A percentile compares a stretch with the other conserved stretches of the same genome.
These are phyloP conservation scores for Phytopythium helicoides DNA, from an alignment of 352 stramenopile genomes.

Conservation along the genomic window DNA sequence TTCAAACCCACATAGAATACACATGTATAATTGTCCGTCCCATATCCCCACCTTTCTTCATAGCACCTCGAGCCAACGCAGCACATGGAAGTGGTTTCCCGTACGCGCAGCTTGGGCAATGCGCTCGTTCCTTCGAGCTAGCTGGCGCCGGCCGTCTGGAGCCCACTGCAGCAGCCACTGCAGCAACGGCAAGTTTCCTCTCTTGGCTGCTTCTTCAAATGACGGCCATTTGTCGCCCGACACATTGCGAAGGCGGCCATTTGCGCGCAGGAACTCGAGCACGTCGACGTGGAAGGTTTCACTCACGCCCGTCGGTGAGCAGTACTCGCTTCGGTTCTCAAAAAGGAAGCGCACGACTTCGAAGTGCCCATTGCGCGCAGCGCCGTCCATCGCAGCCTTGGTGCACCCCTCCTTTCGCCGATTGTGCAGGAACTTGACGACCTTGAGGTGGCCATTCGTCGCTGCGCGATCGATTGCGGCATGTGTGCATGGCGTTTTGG, in stretches of 20 bases:
- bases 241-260: background rate
- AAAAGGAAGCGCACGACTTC: slow-evolving; percentile 34
- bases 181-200: slow-evolving; percentile 32
- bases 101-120: slow-evolving; percentile 27
- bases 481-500: slow-evolving; percentile 8
- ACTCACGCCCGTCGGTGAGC: slow-evolving; percentile 17
- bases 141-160: slow-evolving; percentile 23
- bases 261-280: slow-evolving; percentile 22
- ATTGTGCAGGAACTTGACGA: slow-evolving; percentile 30
- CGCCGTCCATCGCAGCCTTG: slow-evolving; percentile 33
- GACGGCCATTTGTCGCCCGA: slow-evolving; percentile 1
- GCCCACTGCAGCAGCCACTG: slow-evolving; percentile 28
- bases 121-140: slow-evolving; percentile 18
- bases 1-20: too few species aligned
- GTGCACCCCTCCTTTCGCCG: slow-evolving; percentile 40
- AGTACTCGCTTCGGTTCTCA: slow-evolving; percentile 33
- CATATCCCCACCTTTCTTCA: background rate
- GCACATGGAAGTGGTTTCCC: slow-evolving; percentile 24
- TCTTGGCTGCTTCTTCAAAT: slow-evolving; percentile 16
- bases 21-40: background rate
- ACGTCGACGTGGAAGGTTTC: slow-evolving; percentile 23
- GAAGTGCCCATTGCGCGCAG: slow-evolving; percentile 27
- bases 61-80: slow-evolving; percentile 37
- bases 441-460: slow-evolving; percentile 15
- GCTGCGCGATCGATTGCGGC: slow-evolving; percentile 28